phyloP scores from a whole-genome alignment of 2,329 filamentous ascomycete genomes.

The Aspergillus sp. region DNA sequence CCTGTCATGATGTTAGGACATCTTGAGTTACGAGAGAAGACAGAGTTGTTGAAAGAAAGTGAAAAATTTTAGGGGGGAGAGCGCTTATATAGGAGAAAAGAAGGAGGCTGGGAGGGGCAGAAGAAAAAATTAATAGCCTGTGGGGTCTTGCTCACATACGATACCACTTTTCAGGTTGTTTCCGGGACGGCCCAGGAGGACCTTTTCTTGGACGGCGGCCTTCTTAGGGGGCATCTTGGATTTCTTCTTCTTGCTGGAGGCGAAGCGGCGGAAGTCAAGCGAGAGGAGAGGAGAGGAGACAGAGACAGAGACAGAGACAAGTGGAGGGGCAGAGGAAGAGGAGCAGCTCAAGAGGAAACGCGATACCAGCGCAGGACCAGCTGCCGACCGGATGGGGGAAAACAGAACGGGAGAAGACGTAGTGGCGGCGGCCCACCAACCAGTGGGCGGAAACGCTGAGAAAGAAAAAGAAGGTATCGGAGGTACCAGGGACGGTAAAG shows the following conservation, averaged over 20 bases:
- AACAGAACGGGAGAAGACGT: slow-evolving; percentile 28
- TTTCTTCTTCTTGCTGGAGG: slow-evolving; percentile 60
- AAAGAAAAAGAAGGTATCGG: background rate
- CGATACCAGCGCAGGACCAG: slow-evolving; percentile 59
- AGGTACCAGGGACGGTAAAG: background rate
- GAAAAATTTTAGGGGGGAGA: slow-evolving; percentile 7
- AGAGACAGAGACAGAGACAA: slow-evolving; percentile 48
- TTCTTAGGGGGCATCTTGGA: slow-evolving; percentile 94
- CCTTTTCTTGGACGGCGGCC: slow-evolving; percentile 85
- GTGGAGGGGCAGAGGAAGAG: slow-evolving; percentile 40
- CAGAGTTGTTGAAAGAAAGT: slow-evolving; percentile 13
- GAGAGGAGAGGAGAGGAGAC: slow-evolving; percentile 26
- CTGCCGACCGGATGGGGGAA: slow-evolving; percentile 62
- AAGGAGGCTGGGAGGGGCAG: slow-evolving; percentile 17
- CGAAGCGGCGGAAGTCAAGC: slow-evolving; percentile 45
- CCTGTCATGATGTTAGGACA: slow-evolving; percentile 53
- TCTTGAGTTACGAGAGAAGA: background rate
- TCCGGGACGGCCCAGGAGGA: slow-evolving; percentile 90
- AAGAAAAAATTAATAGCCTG: slow-evolving; percentile 26
- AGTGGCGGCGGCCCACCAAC: slow-evolving; percentile 14
- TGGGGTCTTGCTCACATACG: slow-evolving; percentile 65
- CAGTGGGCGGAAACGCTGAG: slow-evolving; percentile 6
- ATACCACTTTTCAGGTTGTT: slow-evolving; percentile 99
- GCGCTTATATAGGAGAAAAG: slow-evolving; percentile 11
- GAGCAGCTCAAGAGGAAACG: slow-evolving; percentile 25